Conservation (phyloP, 23 red algal species). For the Gracilaria caudata region DNA sequence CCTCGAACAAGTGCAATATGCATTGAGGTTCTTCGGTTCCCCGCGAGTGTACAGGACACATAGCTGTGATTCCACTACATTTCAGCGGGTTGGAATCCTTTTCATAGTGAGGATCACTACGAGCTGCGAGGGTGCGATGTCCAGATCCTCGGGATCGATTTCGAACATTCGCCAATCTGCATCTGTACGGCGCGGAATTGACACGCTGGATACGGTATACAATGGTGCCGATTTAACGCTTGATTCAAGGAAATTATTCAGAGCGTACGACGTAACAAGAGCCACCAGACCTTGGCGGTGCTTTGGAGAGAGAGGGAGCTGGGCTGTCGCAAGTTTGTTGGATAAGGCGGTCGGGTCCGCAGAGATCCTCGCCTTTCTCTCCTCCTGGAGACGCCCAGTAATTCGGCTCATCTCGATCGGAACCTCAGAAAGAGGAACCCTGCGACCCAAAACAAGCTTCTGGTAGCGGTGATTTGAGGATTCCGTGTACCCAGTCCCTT, state of each 20-base stretch:
- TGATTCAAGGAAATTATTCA: not conserved
- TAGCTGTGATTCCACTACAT: not conserved
- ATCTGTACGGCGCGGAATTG: not conserved
- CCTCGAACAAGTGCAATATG: not conserved
- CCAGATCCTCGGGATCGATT: not conserved
- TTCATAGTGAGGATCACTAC: not conserved
- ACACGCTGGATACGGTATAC: not conserved
- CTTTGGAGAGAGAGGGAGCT: not conserved
- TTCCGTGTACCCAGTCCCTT: slow-evolving; percentile 18
- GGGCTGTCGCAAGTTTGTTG: not conserved
- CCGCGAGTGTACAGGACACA: not conserved
- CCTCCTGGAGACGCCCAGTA: not conserved
- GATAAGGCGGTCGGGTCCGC: not conserved
- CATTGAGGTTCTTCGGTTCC: not conserved
- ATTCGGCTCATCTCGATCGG: not conserved
- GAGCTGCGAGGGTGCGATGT: not conserved
- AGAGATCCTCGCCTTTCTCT: not conserved
- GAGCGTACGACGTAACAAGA: not conserved
- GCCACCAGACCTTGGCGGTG: not conserved
- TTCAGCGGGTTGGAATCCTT: not conserved
- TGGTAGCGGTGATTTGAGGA: not conserved
- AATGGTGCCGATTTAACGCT: not conserved
- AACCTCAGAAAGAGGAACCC: not conserved
- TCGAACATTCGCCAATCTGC: not conserved
- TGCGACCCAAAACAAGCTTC: not conserved